Evolutionary conservation across 352 stramenopile genomes (phyloP).

Genomic region (Phytophthora chlamydospora): DNA sequence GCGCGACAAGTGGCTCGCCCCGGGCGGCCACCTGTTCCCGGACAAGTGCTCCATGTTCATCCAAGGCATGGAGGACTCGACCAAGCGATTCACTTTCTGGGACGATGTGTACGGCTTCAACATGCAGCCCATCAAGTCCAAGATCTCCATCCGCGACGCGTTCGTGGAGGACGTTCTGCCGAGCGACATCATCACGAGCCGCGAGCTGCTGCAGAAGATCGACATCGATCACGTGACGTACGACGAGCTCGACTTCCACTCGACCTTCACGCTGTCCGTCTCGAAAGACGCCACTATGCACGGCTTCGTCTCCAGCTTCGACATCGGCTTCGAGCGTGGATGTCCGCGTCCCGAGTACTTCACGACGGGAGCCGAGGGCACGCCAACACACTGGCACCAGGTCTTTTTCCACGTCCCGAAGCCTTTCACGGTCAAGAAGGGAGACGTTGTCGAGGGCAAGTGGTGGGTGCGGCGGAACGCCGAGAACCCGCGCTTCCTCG

Average conservation of each 20-base stretch:
- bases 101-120: conserved; percentile 99
- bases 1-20: conserved; percentile 96
- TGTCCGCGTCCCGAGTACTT: conserved; percentile 95
- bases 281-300: conserved; percentile 92
- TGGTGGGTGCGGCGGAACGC: conserved; percentile 90
- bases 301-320: conserved; percentile 97
- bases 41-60: conserved; percentile 98
- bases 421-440: conserved; percentile 72
- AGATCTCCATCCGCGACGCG: conserved; percentile 94
- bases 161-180: conserved; percentile 96
- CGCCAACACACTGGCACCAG: conserved; percentile 99
- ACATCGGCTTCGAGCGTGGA: conserved; percentile 95
- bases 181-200: conserved; percentile 89
- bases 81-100: conserved; percentile 92
- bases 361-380: conserved; percentile 89
- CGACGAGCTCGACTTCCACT: conserved; percentile 95
- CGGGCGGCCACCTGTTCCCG: conserved; percentile 95
- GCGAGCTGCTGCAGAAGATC: conserved; percentile 85
- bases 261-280: conserved; percentile 89
- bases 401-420: conserved; percentile 96
- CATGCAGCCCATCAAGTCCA: conserved; percentile 96
- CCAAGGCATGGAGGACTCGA: conserved; percentile 74
- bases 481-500: conserved; percentile 93
- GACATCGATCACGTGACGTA: conserved; percentile 91
- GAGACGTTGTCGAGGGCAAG: conserved; percentile 85